Base-by-base conservation (phyloP, 768 basidiomycete genomes). In the Amylocystis lapponica region DNA sequence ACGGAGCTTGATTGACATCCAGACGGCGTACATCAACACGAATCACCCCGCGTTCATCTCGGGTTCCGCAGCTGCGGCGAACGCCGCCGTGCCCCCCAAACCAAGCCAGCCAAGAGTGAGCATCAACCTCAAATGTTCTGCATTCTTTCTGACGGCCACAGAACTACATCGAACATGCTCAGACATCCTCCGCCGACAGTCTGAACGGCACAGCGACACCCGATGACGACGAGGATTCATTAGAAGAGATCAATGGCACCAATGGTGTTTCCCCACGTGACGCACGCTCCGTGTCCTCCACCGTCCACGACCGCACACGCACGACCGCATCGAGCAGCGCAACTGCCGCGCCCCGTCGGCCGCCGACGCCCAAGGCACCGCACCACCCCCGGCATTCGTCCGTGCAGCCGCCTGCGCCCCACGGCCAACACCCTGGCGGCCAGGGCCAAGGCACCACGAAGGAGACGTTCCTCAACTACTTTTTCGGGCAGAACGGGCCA, bases 21-120 rank as follows among this genome's bases (percentile, higher is more conserved):
- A 99, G 64, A 92, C 92, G 1, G 94, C 96, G 10, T 99, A 99
- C 61, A 98, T 99, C 73, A 99, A 99, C 63, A 98, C 94, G 44
- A 98, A 98, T 62, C 96, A 99, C 61, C 96, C 96, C 5, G 78
- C 88, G 25, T 98, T 97, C 65, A 83, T 94, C 44, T 72, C 84
- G 16, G 86, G 87, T 9, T 86, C 87, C 27, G 78, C 85, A 32
- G 59, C 71, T 9, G 77, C 79, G 46, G 72, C 79, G 39, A 73
- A 78, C 51, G 70, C 78, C 40, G 61, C 67, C 22, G 57, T 71
- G 63, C 53, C 58, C 20, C 69, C 75, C 34, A 72, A 65, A 54
- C 69, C 70, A 19, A 59, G 63, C 27, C 69, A 72, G 0, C 70
- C 75, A 50, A 70, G 78, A 50, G 86, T 87, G 60, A 63, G 81